Evolutionary conservation across 78 protist genomes (phyloP).

Genomic region (Speleostelium caveatum): DNA sequence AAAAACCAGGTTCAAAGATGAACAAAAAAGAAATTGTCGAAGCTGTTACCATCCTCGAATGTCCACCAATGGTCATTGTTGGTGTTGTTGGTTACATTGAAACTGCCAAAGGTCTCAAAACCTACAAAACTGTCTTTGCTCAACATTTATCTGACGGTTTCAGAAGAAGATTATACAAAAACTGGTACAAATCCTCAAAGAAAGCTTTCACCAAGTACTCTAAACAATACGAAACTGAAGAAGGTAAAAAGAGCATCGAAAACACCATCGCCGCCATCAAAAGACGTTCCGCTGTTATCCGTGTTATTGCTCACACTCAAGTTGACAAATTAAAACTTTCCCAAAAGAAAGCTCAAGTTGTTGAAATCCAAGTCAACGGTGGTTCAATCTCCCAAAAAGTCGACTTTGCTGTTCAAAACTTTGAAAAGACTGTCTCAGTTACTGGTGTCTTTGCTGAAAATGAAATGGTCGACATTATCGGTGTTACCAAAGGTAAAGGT

Average conservation of each 20-base stretch:
- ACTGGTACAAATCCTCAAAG: slow-evolving; percentile 97
- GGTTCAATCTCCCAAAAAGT: slow-evolving; percentile 98
- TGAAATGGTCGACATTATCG: slow-evolving; percentile 98
- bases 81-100: slow-evolving; percentile 99
- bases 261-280: slow-evolving; percentile 91
- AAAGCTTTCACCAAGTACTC: slow-evolving; percentile 97
- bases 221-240: slow-evolving; percentile 81
- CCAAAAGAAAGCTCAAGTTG: slow-evolving; percentile 99
- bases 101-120: slow-evolving; percentile 98
- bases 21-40: slow-evolving; percentile 99
- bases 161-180: slow-evolving; percentile 96
- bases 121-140: slow-evolving; percentile 99
- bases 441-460: slow-evolving; percentile 91
- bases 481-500: slow-evolving; percentile 99
- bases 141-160: slow-evolving; percentile 91
- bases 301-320: slow-evolving; percentile 99
- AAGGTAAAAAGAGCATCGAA: slow-evolving; percentile 84
- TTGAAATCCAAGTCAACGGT: slow-evolving; percentile 99
- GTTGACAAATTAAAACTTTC: slow-evolving; percentile 82
- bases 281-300: slow-evolving; percentile 97
- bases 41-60: slow-evolving; percentile 99
- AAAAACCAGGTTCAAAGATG: slow-evolving; percentile 96
- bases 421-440: slow-evolving; percentile 98
- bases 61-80: slow-evolving; percentile 99
- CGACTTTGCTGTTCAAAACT: slow-evolving; percentile 90